Base-by-base conservation (phyloP, 108 stramenopile genomes). In the Cyclotella distinguenda region DNA sequence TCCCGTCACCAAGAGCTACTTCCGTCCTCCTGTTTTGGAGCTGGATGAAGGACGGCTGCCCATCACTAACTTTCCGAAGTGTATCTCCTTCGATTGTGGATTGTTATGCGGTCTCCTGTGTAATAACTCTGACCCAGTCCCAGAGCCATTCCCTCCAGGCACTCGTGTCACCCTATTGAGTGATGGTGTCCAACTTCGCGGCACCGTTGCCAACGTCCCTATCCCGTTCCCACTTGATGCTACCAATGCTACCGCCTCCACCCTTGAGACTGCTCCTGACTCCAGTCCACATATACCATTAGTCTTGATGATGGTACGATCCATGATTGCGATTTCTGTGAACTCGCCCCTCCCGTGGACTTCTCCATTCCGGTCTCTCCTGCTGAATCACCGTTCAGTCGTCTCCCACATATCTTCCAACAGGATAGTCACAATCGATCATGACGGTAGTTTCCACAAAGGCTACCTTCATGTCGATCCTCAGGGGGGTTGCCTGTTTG, bases 131-230 rank as follows among this genome's bases (percentile, higher is more conserved):
- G n/a, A n/a, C n/a, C n/a, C n/a, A n/a, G n/a, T n/a, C n/a, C n/a
- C n/a, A n/a, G n/a, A 64, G 21, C 49, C 62, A 15, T 64, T 50
- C 36, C 62, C 62, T 36, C 49, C 62, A 0, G 62, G 48, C 33
- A 64, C 62, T 0, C 47, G 48, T 1, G 48, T 64, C 35, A 64
- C 47, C 15, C 25, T 50, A 18, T 2, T 6, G 3, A 7, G 3
- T 0, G 34, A 50, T 3, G 49, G 48, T 22, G 0, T 1, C 0
- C 27, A 28, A 6, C 0, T 8, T 4, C 27, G 33, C 30, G 60
- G 60, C 13, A 61, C 60, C 12, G 18, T 61, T 12, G 38, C 38
- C 38, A 61, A 61, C 3, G 45, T 61, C 1, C 60, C 60, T 16
- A 11, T 61, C 31, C 7, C n/a, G n/a, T n/a, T n/a, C n/a, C n/a